Percentiles rank a stretch among this genome's conserved stretches.
phyloP scores from a whole-genome alignment of 768 basidiomycete species.

The Leccinum boreale region DNA sequence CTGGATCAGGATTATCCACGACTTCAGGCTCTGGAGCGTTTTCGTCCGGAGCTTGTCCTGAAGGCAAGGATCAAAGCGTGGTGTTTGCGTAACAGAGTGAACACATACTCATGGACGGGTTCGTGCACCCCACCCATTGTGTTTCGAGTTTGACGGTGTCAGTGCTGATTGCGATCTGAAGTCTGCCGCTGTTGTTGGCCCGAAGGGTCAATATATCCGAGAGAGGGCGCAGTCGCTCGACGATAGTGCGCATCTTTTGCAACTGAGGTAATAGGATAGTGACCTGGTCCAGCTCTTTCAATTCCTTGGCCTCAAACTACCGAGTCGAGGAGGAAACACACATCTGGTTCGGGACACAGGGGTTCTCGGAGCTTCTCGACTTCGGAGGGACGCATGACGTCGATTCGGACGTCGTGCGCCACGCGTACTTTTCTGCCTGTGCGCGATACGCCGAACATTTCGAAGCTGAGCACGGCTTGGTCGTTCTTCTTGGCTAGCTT shows the following conservation, averaged over 20 bases:
- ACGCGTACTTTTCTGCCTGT: slow-evolving; percentile 63
- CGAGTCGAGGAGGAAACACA: slow-evolving; percentile 34
- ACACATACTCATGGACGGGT: slow-evolving; percentile 51
- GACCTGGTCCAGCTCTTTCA: slow-evolving; percentile 43
- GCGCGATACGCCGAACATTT: slow-evolving; percentile 64
- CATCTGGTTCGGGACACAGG: slow-evolving; percentile 83
- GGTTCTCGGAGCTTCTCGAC: slow-evolving; percentile 74
- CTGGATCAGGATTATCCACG: slow-evolving; percentile 46
- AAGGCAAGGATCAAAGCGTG: slow-evolving; percentile 1
- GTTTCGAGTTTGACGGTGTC: slow-evolving; percentile 78
- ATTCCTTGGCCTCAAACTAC: not conserved
- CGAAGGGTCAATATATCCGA: slow-evolving; percentile 66
- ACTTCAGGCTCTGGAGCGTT: slow-evolving; percentile 33
- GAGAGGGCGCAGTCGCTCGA: slow-evolving; percentile 69
- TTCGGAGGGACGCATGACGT: slow-evolving; percentile 74
- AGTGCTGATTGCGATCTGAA: slow-evolving; percentile 54
- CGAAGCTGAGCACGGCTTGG: slow-evolving; percentile 72
- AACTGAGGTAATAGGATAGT: slow-evolving; percentile 77
- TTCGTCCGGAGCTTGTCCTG: slow-evolving; percentile 27
- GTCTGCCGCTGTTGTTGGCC: slow-evolving; percentile 61
- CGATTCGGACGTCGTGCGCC: slow-evolving; percentile 78
- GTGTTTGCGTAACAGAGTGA: not conserved
- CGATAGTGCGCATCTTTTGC: slow-evolving; percentile 71
- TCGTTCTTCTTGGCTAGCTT: slow-evolving; percentile 87
- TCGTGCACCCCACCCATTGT: slow-evolving; percentile 70